Base-by-base conservation (phyloP, 148 eudicot genomes). In the Amaranthus hypochondriacus region DNA sequence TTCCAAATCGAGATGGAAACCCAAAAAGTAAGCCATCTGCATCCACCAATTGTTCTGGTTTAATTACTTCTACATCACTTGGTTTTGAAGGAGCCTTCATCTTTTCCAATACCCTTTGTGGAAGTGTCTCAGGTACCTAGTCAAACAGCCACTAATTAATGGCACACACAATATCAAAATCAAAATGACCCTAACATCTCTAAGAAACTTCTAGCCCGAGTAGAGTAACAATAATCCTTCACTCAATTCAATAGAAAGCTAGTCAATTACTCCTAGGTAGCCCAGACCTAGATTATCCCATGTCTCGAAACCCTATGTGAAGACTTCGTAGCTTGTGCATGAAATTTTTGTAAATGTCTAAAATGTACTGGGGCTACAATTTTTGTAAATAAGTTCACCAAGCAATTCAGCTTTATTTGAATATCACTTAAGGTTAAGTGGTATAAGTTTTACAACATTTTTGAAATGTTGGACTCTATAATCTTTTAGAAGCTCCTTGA, bases 11-110 rank as follows among this genome's bases (percentile, higher is more conserved):
- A 55, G 93, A 89, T 13, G 93, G 93, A 54, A 84, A 87, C 44
- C 93, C 93, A 60, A 89, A 89, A 62, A 89, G 67, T 58, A 89
- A 89, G 21, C 93, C 93, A 78, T 89, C 93, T 48, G 93, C 93
- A 56, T 87, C 89, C 68, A 80, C 75, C 21, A 89, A 81, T 63
- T 89, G 88, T 48, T 87, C 86, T 47, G 91, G 86, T 70, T 57
- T 81, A 56, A 89, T 87, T 80, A 70, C 88, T 39, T 79, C 71
- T 72, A 87, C 79, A 83, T 89, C 93, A 78, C 76, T 73, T n/a
- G 93, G 74, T 54, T 81, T 85, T 60, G 71, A 46, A 58, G 88
- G 89, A 59, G 93, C 89, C 66, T 87, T 89, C 89, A 89, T 86
- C 74, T 89, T 89, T 42, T 84, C 84, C 79, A 89, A 48, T 18